These are phyloP conservation scores for Gossypium trilobum DNA, from an alignment of 441 rosid species.

Conservation along the genomic window DNA sequence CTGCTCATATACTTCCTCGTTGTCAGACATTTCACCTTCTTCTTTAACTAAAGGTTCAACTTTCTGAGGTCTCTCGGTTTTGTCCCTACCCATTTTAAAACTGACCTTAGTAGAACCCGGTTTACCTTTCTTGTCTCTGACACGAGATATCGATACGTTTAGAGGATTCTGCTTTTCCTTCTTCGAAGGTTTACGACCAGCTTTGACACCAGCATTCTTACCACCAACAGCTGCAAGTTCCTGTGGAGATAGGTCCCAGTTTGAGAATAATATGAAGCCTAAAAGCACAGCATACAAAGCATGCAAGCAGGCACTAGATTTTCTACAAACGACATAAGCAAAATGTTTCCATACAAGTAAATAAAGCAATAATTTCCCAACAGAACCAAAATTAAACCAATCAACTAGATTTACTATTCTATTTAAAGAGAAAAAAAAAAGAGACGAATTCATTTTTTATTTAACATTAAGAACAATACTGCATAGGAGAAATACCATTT, in stretches of 20 bases:
- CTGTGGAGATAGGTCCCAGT: conserved; percentile 27
- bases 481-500: conserved; percentile 49
- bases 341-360: background rate
- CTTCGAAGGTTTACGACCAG: conserved; percentile 58
- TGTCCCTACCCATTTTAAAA: conserved; percentile 34
- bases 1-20: conserved; percentile 86
- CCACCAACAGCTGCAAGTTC: conserved; percentile 80
- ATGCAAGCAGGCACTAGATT: background rate
- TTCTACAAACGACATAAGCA: background rate
- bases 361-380: conserved; percentile 1
- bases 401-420: background rate
- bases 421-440: background rate
- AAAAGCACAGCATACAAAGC: background rate
- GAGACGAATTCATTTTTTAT: background rate
- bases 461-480: conserved; percentile 22
- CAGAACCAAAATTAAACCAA: background rate
- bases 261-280: conserved; percentile 14
- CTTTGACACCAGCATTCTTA: conserved; percentile 52
- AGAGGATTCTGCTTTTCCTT: conserved; percentile 49
- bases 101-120: conserved; percentile 36
- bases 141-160: conserved; percentile 31
- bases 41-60: conserved; percentile 77
- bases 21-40: conserved; percentile 98
- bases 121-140: conserved; percentile 51
- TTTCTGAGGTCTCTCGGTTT: conserved; percentile 50